Evolutionary conservation across 1,284 basidiomycete species (phyloP).

Genomic region (Ustilago curta): DNA sequence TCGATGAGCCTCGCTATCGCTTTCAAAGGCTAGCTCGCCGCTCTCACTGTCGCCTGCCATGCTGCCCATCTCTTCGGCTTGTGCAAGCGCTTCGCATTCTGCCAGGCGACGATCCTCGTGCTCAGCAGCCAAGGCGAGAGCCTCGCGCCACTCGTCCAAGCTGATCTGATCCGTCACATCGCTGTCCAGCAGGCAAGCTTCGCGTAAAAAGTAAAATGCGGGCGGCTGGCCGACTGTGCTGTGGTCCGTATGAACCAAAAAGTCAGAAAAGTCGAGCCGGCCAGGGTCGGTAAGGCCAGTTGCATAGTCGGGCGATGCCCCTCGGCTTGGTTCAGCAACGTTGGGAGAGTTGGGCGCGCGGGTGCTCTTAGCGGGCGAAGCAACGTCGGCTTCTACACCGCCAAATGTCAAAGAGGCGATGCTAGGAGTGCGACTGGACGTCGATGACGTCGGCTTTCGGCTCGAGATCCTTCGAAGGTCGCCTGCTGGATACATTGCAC

Average conservation of each 20-base stretch:
- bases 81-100: conserved; percentile 33
- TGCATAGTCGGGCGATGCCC: conserved; percentile 27
- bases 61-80: conserved; percentile 53
- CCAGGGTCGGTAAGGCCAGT: neutral
- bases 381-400: conserved; percentile 17
- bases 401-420: conserved; percentile 36
- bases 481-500: conserved; percentile 1
- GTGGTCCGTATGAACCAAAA: conserved; percentile 28
- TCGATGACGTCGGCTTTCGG: conserved; percentile 17
- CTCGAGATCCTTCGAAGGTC: conserved; percentile 9
- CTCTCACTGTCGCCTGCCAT: conserved; percentile 44
- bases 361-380: conserved; percentile 22
- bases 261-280: conserved; percentile 31
- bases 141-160: conserved; percentile 41
- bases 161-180: conserved; percentile 28
- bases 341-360: conserved; percentile 35
- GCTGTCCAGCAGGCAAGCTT: conserved; percentile 39
- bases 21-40: conserved; percentile 47
- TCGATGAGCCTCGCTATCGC: conserved; percentile 40
- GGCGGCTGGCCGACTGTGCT: conserved; percentile 27
- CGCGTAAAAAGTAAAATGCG: conserved; percentile 43
- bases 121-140: conserved; percentile 29
- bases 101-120: conserved; percentile 23
- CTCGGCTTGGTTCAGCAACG: conserved; percentile 20
- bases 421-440: conserved; percentile 44